Base-by-base conservation (phyloP, 179 eudicot species). In the Monotropa hypopitys region DNA sequence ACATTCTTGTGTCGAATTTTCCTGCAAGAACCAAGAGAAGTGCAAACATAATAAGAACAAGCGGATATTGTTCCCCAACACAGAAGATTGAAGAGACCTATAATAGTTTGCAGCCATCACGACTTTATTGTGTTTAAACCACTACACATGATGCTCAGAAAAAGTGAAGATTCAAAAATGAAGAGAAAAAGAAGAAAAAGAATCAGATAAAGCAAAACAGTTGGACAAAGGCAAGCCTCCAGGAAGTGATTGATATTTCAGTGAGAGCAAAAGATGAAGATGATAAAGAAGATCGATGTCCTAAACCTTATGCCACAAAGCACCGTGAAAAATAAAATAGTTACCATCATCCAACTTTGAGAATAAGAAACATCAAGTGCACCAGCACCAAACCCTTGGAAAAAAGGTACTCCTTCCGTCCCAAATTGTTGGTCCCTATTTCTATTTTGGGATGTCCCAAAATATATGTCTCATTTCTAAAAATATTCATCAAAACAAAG, bases 1-100 rank as follows among this genome's bases (percentile, higher is more conserved):
- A 88, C 85, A 76, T 91, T 87, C 88, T 86, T 86, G 83, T 89
- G 92, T 74, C 80, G 86, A 74, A 89, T 74, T 78, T 82, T 88
- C 88, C 92, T 89, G 81, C 84, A 88, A 78, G 40, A 61, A 74
- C 72, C 77, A 76, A 81, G 46, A 82, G 68, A 47, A 77, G 56
- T 78, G 20, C 71, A 12, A 50, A 54, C 51, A 74, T 57, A 35
- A 78, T 12, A 73, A 70, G 76, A 71, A 71, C 28, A 51, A 33
- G 42, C n/a, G 35, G 77, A 53, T 73, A 53, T 7, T 40, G 7
- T 50, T 32, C 57, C 40, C 50, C 35, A 74, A 47, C 47, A 72
- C n/a, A 30, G n/a, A 72, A 61, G 66, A 26, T 11, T n/a, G 16
- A 51, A 73, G 54, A 7, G 43, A n/a, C 26, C 12, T 73, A 54